Conservation (phyloP, 148 eudicot species). For the Beta vulgaris region DNA sequence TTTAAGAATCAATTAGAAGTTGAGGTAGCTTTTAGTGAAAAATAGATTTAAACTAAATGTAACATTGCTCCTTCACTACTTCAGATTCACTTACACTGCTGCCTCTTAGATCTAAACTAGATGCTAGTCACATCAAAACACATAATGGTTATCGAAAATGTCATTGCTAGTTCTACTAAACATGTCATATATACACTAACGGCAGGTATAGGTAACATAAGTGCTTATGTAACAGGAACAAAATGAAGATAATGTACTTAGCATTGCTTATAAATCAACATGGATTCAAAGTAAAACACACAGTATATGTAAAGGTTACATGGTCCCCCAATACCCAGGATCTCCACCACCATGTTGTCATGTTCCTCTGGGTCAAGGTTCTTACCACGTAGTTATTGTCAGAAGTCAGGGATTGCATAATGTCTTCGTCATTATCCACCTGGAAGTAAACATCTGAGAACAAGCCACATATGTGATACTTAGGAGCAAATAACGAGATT, state of each 20-base stretch:
- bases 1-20: not conserved
- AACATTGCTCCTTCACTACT: not conserved
- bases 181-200: not conserved
- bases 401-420: constrained; percentile 60
- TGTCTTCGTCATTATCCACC: constrained; percentile 86
- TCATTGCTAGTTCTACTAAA: not conserved
- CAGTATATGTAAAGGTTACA: not conserved
- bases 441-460: constrained; percentile 86
- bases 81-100: not conserved
- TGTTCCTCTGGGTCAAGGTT: constrained; percentile 2
- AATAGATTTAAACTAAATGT: not conserved
- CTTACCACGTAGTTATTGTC: constrained; percentile 86
- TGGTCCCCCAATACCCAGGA: not conserved
- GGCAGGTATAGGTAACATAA: not conserved
- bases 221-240: not conserved
- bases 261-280: not conserved
- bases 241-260: not conserved
- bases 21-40: not conserved
- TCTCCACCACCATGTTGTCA: not conserved
- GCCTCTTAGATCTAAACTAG: not conserved
- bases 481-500: constrained; percentile 19
- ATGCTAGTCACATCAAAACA: not conserved
- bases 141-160: no score
- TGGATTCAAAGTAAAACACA: not conserved
- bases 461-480: constrained; percentile 30